phyloP scores from a whole-genome alignment of 306 rosid genomes.

The Echinosophora koreensis region DNA sequence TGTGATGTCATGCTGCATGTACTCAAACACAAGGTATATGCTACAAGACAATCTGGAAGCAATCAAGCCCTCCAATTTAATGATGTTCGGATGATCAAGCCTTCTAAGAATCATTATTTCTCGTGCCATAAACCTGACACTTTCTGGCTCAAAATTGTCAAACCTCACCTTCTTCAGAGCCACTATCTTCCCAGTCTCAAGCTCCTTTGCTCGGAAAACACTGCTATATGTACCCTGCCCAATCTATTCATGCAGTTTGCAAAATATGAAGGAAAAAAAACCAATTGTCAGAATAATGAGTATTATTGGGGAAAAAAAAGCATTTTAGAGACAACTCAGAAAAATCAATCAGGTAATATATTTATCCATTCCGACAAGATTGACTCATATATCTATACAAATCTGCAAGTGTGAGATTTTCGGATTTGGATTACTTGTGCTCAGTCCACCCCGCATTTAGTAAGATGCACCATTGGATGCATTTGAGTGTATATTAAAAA shows the following conservation, averaged over 20 bases:
- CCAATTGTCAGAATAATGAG: conserved; percentile 5
- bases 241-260: conserved; percentile 59
- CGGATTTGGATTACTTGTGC: too few species aligned
- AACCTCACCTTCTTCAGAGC: conserved; percentile 98
- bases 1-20: conserved; percentile 97
- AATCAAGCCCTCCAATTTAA: conserved; percentile 88
- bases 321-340: neutral
- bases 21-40: conserved; percentile 94
- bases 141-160: conserved; percentile 97
- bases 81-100: conserved; percentile 93
- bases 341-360: neutral
- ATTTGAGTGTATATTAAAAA: too few species aligned
- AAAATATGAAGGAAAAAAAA: neutral
- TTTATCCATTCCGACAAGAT: neutral
- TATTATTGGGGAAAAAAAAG: conserved; percentile 2
- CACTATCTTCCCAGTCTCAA: conserved; percentile 87
- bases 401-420: neutral
- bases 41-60: conserved; percentile 93
- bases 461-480: too few species aligned
- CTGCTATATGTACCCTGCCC: conserved; percentile 99
- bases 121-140: conserved; percentile 97
- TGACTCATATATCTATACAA: neutral
- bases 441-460: too few species aligned
- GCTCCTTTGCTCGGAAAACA: conserved; percentile 89
- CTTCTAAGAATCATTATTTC: conserved; percentile 90